phyloP scores from a whole-genome alignment of 2,329 filamentous ascomycete species.

The Orbilia javanica region DNA sequence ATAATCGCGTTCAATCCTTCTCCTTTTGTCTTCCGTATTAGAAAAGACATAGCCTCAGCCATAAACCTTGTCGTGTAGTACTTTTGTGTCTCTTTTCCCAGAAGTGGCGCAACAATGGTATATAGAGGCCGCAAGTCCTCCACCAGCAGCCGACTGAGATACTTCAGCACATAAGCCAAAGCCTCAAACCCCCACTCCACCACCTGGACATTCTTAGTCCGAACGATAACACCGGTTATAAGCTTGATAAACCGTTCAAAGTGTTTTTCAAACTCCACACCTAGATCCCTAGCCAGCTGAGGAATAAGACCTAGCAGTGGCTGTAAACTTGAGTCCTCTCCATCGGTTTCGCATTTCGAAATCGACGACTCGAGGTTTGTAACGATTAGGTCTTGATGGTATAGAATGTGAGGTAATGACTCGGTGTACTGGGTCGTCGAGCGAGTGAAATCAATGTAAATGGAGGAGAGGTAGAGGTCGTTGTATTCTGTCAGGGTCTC shows the following conservation, averaged over 20 bases:
- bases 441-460: constrained; percentile 81
- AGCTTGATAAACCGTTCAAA: constrained; percentile 81
- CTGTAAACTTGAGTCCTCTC: constrained; percentile 84
- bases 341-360: constrained; percentile 80
- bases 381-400: constrained; percentile 90
- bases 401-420: constrained; percentile 89
- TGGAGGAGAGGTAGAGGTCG: constrained; percentile 88
- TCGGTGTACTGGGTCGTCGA: constrained; percentile 83
- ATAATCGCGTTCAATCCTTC: constrained; percentile 79
- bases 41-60: constrained; percentile 92
- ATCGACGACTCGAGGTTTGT: constrained; percentile 70
- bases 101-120: constrained; percentile 79
- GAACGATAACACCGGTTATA: constrained; percentile 81
- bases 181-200: constrained; percentile 98
- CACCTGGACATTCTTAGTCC: constrained; percentile 83
- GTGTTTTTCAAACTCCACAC: constrained; percentile 86
- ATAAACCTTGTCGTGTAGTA: constrained; percentile 91
- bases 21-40: constrained; percentile 90
- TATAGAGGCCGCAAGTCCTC: constrained; percentile 87
- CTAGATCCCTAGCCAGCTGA: constrained; percentile 94
- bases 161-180: constrained; percentile 96
- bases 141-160: constrained; percentile 86
- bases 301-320: constrained; percentile 88
- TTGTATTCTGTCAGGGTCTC: constrained; percentile 87
- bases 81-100: constrained; percentile 85